A percentile compares a stretch with the other conserved stretches of the same genome.
phyloP scores from a whole-genome alignment of 2,329 filamentous ascomycete genomes.

The Botrytis sinoallii region DNA sequence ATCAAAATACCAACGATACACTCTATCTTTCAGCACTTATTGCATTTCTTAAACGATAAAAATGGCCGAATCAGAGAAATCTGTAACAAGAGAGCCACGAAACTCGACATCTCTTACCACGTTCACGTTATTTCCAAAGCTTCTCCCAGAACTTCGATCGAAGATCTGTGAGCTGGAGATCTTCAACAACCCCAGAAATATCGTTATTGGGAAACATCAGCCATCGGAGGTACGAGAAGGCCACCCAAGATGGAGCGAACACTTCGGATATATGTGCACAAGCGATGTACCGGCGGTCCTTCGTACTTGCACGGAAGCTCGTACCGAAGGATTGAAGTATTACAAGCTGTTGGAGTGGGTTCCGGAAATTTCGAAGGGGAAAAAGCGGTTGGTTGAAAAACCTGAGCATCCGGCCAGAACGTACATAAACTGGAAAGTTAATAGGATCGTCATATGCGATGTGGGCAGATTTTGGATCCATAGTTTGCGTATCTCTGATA shows the following conservation, averaged over 20 bases:
- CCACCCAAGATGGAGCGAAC: neutral
- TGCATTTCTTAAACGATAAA: neutral
- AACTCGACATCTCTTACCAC: neutral
- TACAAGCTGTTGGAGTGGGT: neutral
- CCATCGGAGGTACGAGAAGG: neutral
- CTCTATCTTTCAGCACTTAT: neutral
- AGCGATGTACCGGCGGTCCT: neutral
- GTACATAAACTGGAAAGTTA: neutral
- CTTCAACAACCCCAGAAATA: neutral
- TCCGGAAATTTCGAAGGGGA: neutral
- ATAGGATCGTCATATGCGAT: neutral
- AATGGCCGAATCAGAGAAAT: neutral
- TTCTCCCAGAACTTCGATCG: neutral
- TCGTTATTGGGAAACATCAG: neutral
- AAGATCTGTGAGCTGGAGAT: neutral
- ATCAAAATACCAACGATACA: neutral
- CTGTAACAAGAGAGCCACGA: neutral
- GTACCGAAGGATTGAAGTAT: neutral
- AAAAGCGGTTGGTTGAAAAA: accelerated
- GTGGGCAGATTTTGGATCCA: neutral
- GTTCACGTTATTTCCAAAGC: neutral
- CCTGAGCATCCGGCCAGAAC: neutral
- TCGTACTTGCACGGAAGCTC: neutral
- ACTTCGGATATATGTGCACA: neutral
- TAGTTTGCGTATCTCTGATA: accelerated